phyloP scores from a whole-genome alignment of 129 eudicot genomes.

The Pulicaria dysenterica region DNA sequence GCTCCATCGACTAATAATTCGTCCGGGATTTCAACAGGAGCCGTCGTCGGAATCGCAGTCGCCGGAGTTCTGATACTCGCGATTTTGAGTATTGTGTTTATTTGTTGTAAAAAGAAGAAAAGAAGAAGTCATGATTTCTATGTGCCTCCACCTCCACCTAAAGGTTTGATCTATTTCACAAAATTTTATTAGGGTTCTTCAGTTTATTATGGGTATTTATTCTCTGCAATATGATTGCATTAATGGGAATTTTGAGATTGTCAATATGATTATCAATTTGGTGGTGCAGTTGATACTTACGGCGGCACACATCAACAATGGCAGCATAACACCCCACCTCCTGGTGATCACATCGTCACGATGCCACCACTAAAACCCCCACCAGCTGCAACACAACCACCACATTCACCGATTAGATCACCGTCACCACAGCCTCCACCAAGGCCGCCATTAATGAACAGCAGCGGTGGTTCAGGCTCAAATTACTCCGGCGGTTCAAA shows the following conservation, averaged over 20 bases:
- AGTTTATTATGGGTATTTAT: too few species aligned
- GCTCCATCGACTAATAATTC: conserved; percentile 25
- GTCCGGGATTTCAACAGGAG: conserved; percentile 33
- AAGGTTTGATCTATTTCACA: conserved; percentile 28
- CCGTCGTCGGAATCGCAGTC: conserved; percentile 37
- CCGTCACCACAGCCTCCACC: conserved; percentile 27
- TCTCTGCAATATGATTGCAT: too few species aligned
- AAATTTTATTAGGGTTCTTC: background rate
- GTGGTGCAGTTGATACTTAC: conserved; percentile 28
- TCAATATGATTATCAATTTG: background rate
- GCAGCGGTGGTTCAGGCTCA: conserved; percentile 41
- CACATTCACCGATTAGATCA: conserved; percentile 35
- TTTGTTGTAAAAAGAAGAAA: conserved; percentile 41
- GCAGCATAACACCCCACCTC: conserved; percentile 41
- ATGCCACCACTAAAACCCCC: conserved; percentile 35
- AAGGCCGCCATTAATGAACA: conserved; percentile 23
- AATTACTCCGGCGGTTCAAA: conserved; percentile 42
- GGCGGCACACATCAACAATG: conserved; percentile 31
- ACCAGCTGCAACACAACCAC: conserved; percentile 28
- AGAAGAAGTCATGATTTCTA: conserved; percentile 28
- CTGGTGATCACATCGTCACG: conserved; percentile 25
- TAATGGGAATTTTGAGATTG: too few species aligned
- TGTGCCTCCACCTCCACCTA: conserved; percentile 43
- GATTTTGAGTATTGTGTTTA: conserved; percentile 24
- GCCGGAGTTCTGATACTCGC: conserved; percentile 36